A percentile compares a stretch with the other conserved stretches of the same genome.
phyloP scores from a whole-genome alignment of 2,329 filamentous ascomycete species.

The Aspergillus udagawae region DNA sequence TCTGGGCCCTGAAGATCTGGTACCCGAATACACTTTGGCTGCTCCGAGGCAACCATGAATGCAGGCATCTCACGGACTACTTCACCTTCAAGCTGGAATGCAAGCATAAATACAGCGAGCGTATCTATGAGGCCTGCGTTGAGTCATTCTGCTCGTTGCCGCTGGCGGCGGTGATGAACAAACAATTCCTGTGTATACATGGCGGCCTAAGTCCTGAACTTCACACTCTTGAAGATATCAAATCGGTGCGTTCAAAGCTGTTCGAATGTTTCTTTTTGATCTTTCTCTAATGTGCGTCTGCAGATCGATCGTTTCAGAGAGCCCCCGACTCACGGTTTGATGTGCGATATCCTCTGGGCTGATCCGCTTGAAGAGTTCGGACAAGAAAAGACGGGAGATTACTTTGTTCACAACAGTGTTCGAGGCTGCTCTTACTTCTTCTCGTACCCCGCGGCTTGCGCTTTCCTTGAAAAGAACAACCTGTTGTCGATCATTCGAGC shows the following conservation, averaged over 20 bases:
- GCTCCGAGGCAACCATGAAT: constrained; percentile 96
- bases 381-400: constrained; percentile 96
- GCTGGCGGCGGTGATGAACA: constrained; percentile 97
- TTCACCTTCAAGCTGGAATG: constrained; percentile 99
- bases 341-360: constrained; percentile 99
- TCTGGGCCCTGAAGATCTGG: constrained; percentile 98
- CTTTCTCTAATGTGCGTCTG: constrained; percentile 17
- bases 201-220: constrained; percentile 93
- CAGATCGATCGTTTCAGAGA: constrained; percentile 97
- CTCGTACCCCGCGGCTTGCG: constrained; percentile 93
- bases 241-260: constrained; percentile 61
- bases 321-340: constrained; percentile 92
- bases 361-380: constrained; percentile 98
- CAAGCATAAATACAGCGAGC: constrained; percentile 98
- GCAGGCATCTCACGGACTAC: constrained; percentile 97
- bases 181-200: constrained; percentile 98
- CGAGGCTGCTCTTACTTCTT: constrained; percentile 99
- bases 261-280: not conserved
- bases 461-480: constrained; percentile 98
- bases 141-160: constrained; percentile 95
- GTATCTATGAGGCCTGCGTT: constrained; percentile 95
- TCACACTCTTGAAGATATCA: constrained; percentile 90
- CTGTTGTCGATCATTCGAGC: constrained; percentile 93
- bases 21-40: constrained; percentile 97
- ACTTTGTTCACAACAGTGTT: constrained; percentile 97